Evolutionary conservation across 1,284 basidiomycete species (phyloP).

Genomic region (Ceratobasidium sp.): DNA sequence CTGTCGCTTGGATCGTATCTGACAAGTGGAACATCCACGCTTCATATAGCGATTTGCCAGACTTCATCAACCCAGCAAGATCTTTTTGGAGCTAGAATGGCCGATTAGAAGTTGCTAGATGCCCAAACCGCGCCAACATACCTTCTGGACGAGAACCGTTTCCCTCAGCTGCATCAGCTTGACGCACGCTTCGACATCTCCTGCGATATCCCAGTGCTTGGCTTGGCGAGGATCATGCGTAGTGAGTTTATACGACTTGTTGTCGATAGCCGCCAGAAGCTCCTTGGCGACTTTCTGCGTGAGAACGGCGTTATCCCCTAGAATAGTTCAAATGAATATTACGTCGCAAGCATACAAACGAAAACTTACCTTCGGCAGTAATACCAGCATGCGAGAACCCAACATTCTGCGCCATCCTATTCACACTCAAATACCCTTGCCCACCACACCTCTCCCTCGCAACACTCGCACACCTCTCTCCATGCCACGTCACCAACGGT

Average conservation of each 20-base stretch:
- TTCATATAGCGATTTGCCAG: slow-evolving; percentile 44
- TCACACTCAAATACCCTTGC: slow-evolving; percentile 27
- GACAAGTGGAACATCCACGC: slow-evolving; percentile 47
- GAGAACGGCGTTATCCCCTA: slow-evolving; percentile 46
- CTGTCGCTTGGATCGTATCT: slow-evolving; percentile 42
- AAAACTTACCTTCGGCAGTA: slow-evolving; percentile 21
- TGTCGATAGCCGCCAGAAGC: not conserved
- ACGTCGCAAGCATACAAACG: not conserved
- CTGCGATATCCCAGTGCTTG: slow-evolving; percentile 2
- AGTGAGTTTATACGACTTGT: slow-evolving; percentile 4
- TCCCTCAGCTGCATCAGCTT: slow-evolving; percentile 46
- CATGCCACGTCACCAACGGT: slow-evolving; percentile 47
- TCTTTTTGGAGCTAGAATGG: slow-evolving; percentile 32
- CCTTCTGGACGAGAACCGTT: slow-evolving; percentile 38
- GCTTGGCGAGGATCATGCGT: slow-evolving; percentile 13
- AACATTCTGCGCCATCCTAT: slow-evolving; percentile 33
- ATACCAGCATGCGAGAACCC: slow-evolving; percentile 35
- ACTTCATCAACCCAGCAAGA: slow-evolving; percentile 36
- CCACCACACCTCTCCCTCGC: slow-evolving; percentile 38
- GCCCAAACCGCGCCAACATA: not conserved
- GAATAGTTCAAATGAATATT: not conserved
- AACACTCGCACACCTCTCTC: slow-evolving; percentile 33
- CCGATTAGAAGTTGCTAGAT: too few species aligned
- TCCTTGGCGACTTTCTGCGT: slow-evolving; percentile 44
- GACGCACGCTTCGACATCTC: slow-evolving; percentile 37